Percentiles rank a stretch among this genome's conserved stretches.
These are phyloP conservation scores for Paramecium caudatum DNA, from an alignment of 73 alveolate genomes.

Conservation along the genomic window DNA sequence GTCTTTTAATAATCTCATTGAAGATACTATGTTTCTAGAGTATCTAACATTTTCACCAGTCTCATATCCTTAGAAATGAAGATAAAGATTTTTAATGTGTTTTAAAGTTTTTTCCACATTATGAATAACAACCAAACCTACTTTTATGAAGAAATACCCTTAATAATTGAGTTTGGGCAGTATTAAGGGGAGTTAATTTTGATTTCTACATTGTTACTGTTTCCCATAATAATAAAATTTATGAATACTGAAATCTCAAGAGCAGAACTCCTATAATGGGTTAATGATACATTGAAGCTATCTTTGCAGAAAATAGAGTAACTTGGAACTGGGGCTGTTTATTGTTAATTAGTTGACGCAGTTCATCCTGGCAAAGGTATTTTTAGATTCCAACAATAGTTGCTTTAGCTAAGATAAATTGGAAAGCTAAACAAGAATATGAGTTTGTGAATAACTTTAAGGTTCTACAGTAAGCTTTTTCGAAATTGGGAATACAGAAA, in stretches of 20 bases:
- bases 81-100: background rate
- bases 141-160: background rate
- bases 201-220: conserved; percentile 13
- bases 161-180: background rate
- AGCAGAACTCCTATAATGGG: conserved; percentile 74
- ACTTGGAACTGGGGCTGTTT: conserved; percentile 77
- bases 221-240: conserved; percentile 49
- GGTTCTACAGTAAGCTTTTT: conserved; percentile 53
- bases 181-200: background rate
- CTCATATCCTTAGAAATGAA: conserved; percentile 10
- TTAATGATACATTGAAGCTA: conserved; percentile 64
- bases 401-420: conserved; percentile 64
- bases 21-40: no score
- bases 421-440: conserved; percentile 76
- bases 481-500: conserved; percentile 69
- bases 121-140: background rate
- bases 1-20: background rate
- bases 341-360: conserved; percentile 69
- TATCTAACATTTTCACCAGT: background rate
- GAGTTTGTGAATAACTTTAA: conserved; percentile 76
- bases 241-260: conserved; percentile 68
- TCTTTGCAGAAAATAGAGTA: conserved; percentile 66
- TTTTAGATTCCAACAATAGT: background rate
- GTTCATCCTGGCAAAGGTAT: conserved; percentile 72
- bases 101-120: background rate